A percentile compares a stretch with the other conserved stretches of the same genome.
Evolutionary conservation across 176 grass and related monocot species (phyloP).

Genomic region (Poa annua): DNA sequence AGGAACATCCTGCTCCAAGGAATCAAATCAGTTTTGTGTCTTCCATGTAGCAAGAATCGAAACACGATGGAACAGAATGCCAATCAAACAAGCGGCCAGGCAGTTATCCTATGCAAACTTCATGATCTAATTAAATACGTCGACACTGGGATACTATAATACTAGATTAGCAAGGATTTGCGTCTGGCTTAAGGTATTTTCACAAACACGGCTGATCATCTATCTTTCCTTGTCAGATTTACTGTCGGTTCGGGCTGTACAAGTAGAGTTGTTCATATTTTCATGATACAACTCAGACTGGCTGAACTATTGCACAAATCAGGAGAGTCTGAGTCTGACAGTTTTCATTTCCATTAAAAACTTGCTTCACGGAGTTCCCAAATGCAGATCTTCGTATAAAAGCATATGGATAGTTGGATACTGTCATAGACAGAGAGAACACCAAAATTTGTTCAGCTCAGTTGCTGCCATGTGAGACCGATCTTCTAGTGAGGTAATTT

Average conservation of each 20-base stretch:
- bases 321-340: too few relatives aligned
- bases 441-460: not conserved
- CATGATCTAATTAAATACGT: too few relatives aligned
- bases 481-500: not conserved
- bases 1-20: conserved; percentile 67
- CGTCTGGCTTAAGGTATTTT: too few relatives aligned
- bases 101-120: too few relatives aligned
- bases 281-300: not conserved
- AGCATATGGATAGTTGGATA: not conserved
- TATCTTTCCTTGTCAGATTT: not conserved
- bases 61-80: not conserved
- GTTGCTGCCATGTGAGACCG: not conserved
- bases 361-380: too few relatives aligned
- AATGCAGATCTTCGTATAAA: not conserved
- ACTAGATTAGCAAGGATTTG: too few relatives aligned
- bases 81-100: not conserved
- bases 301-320: too few relatives aligned
- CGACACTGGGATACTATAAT: too few relatives aligned
- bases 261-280: not conserved
- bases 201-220: too few relatives aligned
- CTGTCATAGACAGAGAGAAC: not conserved
- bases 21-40: not conserved
- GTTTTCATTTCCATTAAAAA: too few relatives aligned
- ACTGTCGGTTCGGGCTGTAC: not conserved
- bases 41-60: not conserved